Evolutionary conservation across 129 eudicot species (phyloP), one percentile per base, ranked within the genome.

Genomic region (Logfia minima): DNA sequence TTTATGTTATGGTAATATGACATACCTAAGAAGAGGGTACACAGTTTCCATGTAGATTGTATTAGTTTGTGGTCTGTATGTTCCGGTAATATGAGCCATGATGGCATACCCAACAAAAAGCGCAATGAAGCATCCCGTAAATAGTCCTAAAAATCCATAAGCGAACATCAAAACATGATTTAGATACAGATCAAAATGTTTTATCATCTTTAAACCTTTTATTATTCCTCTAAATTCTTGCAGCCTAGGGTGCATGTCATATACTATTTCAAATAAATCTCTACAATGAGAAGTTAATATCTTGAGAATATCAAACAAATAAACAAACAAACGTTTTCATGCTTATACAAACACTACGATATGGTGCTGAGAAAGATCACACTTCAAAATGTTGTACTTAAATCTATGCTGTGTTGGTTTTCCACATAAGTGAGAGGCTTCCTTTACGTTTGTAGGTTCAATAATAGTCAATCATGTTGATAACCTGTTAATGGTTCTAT

Each of bases 31-130:
- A 28, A 95, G 85, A 51, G 99, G 99, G 58, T 91, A 95, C 23
- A 95, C 99, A 9, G 99, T 95, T 85, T 92, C 99, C 99, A 95
- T 92, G 92, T 95, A 95, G 64, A 91, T 79, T 48, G 91, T 75
- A 75, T 95, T 87, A 18, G 92, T 83, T 71, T 87, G 84, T 74
- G 91, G 84, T 71, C 83, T 84, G 45, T 89, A 95, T 87, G 88
- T 88, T 79, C 97, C 97, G 11, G 90, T 81, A 17, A 82, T 80
- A 76, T 88, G 99, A 37, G 99, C 99, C 91, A 92, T 85, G 75
- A 95, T 92, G 4, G 73, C 92, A 77, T 95, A 95, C 51, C 97
- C 97, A 52, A 83, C 71, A 17, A 90, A 77, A 8, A 95, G 90
- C 19, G 96, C 96, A 48, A 92, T 62, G 77, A 92, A 90, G 75